These are phyloP conservation scores for Gardenia jasminoides DNA, from an alignment of 257 asterid species.

Conservation along the genomic window DNA sequence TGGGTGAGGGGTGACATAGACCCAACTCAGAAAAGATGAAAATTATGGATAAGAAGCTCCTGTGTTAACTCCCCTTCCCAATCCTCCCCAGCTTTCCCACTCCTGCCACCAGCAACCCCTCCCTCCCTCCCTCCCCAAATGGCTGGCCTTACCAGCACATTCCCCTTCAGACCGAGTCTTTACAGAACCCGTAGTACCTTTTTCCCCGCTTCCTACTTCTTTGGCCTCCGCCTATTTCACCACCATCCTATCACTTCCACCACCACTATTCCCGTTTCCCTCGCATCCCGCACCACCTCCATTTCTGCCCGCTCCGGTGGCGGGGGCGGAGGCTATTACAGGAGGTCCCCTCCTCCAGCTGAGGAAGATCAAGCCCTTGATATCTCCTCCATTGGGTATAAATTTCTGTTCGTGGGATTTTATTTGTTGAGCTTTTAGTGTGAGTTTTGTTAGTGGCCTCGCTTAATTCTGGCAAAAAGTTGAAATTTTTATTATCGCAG, in stretches of 20 bases:
- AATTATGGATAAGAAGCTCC: constrained; percentile 31
- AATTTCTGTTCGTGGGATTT: background rate
- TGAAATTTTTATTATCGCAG: background rate
- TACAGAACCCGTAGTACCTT: constrained; percentile 29
- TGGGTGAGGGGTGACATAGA: no score
- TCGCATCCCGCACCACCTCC: constrained; percentile 19
- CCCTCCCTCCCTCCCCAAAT: constrained; percentile 35
- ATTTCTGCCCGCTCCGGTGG: constrained; percentile 59
- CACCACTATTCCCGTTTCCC: constrained; percentile 8
- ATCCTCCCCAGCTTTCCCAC: background rate
- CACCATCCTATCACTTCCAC: constrained; percentile 11
- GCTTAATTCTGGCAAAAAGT: background rate
- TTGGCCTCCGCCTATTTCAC: constrained; percentile 33
- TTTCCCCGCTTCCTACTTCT: constrained; percentile 20
- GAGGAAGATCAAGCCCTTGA: constrained; percentile 71
- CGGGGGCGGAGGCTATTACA: constrained; percentile 35
- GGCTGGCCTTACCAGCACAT: constrained; percentile 87
- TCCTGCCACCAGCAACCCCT: background rate
- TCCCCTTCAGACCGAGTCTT: constrained; percentile 50
- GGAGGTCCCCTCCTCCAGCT: constrained; percentile 40
- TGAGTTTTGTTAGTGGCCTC: background rate
- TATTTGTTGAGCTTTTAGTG: background rate
- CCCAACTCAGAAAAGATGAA: no score
- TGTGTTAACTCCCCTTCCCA: background rate
- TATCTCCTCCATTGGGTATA: constrained; percentile 58